Base-by-base conservation (phyloP, 768 basidiomycete species). In the Hypsizygus marmoreus region DNA sequence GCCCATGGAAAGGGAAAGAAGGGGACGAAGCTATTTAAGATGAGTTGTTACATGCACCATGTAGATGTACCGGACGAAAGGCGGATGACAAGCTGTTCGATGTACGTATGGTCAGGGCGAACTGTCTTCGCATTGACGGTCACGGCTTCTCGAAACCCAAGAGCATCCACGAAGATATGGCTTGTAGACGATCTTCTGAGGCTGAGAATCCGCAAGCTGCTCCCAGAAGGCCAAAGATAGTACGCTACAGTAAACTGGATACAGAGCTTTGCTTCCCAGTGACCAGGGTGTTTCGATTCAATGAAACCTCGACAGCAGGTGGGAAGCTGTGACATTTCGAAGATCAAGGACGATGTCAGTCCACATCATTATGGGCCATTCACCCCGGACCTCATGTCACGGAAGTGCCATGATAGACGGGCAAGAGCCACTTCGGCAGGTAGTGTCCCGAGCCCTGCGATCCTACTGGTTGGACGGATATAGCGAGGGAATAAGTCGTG, bases 81-180 rank as follows among this genome's bases (percentile, higher is more conserved):
- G 52, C 51, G 39, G 46, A 58, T 68, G 67, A 64, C 67, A 66
- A 45, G 52, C 35, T 58, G 59, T 67, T 64, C 57, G 64, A 60
- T 37, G 54, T 32, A 67, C 40, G 55, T 38, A 48, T 43, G 51
- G 41, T 57, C 65, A 69, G 66, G 68, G 68, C 64, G 63, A 69
- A 62, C 69, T 70, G 68, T 70, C 69, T 44, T 49, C 49, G 35
- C 14, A 17, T 47, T 41, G 49, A 54, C 36, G 43, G 48, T 45
- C 45, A 47, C 48, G 36, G 39, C 40, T 42, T 49, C 45, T 32
- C 34, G 33, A 40, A 49, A 35, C 36, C 39, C 37, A 43, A 40
- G 25, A 33, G 35, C 35, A 16, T 44, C 45, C 41, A 14, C 30
- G 23, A 10, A 10, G 6, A 40, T n/a, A 39, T 20, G 37, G 20